Conservation (phyloP, 176 grass and related monocot genomes). For the Leersia perrieri region DNA sequence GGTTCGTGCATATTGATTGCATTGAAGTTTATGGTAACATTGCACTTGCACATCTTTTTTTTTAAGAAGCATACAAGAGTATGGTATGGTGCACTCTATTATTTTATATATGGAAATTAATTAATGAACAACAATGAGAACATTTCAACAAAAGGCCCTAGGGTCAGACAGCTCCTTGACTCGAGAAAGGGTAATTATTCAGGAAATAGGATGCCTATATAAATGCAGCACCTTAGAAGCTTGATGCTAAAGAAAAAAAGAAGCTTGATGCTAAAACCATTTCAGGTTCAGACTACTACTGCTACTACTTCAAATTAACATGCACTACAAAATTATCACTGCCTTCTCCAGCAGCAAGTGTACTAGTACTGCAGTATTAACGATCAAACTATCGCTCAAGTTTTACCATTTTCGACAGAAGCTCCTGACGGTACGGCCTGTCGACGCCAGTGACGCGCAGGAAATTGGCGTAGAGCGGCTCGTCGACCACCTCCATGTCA, state of each 20-base stretch:
- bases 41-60: too few relatives aligned
- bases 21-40: not conserved
- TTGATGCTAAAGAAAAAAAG: not conserved
- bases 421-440: conserved; percentile 73
- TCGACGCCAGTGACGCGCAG: conserved; percentile 58
- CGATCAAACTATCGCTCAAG: not conserved
- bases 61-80: not conserved
- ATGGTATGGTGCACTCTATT: not conserved
- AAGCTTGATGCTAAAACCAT: not conserved
- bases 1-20: not conserved
- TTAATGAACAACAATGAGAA: not conserved
- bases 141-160: not conserved
- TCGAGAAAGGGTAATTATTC: not conserved
- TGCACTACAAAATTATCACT: not conserved
- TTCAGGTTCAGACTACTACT: too few relatives aligned
- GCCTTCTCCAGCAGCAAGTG: too few relatives aligned
- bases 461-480: conserved; percentile 92
- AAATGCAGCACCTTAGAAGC: not conserved
- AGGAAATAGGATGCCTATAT: not conserved
- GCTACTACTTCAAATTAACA: not conserved
- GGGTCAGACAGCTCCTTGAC: not conserved
- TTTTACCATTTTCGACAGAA: conserved; percentile 79
- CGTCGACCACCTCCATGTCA: conserved; percentile 88
- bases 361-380: not conserved
- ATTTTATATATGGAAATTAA: not conserved